phyloP scores from a whole-genome alignment of 768 basidiomycete genomes.

The Gloeophyllum trabeum region DNA sequence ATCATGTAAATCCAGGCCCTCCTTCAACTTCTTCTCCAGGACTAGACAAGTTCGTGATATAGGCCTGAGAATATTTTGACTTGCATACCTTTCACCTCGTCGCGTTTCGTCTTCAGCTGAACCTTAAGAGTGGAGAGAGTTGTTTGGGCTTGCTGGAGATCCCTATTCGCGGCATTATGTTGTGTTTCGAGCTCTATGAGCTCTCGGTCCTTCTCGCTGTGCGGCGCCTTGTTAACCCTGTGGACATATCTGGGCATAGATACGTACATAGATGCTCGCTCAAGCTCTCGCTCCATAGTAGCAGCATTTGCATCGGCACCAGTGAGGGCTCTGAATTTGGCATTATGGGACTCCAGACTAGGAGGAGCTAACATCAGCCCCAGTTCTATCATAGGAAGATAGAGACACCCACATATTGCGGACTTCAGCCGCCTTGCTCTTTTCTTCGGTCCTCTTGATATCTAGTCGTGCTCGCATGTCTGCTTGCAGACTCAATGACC shows the following conservation, averaged over 20 bases:
- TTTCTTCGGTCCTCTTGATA: slow-evolving; percentile 58
- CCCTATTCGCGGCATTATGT: slow-evolving; percentile 33
- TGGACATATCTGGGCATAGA: neutral
- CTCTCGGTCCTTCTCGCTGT: slow-evolving; percentile 62
- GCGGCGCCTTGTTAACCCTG: neutral
- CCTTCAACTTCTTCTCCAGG: slow-evolving; percentile 35
- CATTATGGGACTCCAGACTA: slow-evolving; percentile 54
- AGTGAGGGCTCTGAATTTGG: slow-evolving; percentile 56
- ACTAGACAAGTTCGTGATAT: slow-evolving; percentile 20
- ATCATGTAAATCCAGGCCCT: slow-evolving; percentile 26
- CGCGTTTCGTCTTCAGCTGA: slow-evolving; percentile 49
- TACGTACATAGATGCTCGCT: slow-evolving; percentile 44
- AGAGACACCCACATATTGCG: slow-evolving; percentile 45
- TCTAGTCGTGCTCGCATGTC: slow-evolving; percentile 73
- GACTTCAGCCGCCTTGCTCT: slow-evolving; percentile 54
- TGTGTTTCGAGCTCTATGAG: slow-evolving; percentile 34
- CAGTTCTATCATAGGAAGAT: neutral
- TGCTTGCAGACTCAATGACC: slow-evolving; percentile 63
- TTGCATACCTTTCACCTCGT: slow-evolving; percentile 49
- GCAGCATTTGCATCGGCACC: slow-evolving; percentile 46
- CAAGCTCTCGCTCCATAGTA: slow-evolving; percentile 67
- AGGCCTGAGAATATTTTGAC: neutral
- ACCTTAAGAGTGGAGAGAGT: slow-evolving; percentile 46
- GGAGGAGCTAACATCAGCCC: slow-evolving; percentile 1
- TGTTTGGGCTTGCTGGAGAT: slow-evolving; percentile 53